Percentiles rank a stretch among this genome's conserved stretches.
These are phyloP conservation scores for Phytophthora boehmeriae DNA, from an alignment of 352 stramenopile species.

Conservation along the genomic window DNA sequence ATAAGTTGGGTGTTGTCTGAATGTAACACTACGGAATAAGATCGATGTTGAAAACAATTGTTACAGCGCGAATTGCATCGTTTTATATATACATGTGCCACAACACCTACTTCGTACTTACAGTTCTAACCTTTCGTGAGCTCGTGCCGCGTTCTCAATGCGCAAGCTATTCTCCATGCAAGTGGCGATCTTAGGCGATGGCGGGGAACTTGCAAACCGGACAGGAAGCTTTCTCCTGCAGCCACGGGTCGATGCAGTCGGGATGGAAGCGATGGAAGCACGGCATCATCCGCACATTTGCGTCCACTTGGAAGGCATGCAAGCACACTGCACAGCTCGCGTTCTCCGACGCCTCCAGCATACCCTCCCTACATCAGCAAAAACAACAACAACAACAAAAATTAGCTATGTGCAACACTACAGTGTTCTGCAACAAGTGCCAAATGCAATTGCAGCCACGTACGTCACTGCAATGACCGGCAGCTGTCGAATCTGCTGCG, in stretches of 20 bases:
- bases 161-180: no score
- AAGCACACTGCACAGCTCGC: slow-evolving; percentile 73
- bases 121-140: no score
- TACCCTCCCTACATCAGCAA: slow-evolving; percentile 50
- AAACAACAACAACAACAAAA: slow-evolving; percentile 1
- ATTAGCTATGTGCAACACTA: slow-evolving; percentile 3
- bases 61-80: no score
- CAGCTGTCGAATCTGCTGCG: slow-evolving; percentile 64
- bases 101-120: no score
- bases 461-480: slow-evolving; percentile 69
- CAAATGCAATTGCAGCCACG: slow-evolving; percentile 29
- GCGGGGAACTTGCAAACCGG: slow-evolving; percentile 83
- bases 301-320: slow-evolving; percentile 44
- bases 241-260: slow-evolving; percentile 78
- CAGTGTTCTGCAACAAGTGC: slow-evolving; percentile 7
- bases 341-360: slow-evolving; percentile 60
- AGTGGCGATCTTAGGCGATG: slow-evolving; percentile 42
- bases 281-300: slow-evolving; percentile 62
- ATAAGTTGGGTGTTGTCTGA: no score
- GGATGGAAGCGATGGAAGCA: slow-evolving; percentile 87
- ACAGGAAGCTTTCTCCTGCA: slow-evolving; percentile 69
- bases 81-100: no score
- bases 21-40: no score
- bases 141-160: no score
- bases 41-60: no score